Base-by-base conservation (phyloP, 192 early-diverging fungal species). In the Mortierella hygrophila region DNA sequence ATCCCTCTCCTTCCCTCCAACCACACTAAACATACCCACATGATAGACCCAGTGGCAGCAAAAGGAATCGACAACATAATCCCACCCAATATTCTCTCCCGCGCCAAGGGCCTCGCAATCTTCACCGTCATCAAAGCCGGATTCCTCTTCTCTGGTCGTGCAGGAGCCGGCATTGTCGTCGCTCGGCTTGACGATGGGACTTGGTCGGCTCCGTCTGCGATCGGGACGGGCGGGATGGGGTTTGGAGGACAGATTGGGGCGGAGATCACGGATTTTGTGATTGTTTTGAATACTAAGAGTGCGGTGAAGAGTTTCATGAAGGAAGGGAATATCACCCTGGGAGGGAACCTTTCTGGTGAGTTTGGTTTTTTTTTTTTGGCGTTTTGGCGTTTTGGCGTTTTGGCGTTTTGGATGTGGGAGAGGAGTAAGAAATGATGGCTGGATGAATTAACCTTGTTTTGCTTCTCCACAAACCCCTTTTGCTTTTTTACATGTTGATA, bases 41-140 rank as follows among this genome's bases (percentile, higher is more conserved):
- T 15, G 13, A 46, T 38, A 86, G 84, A 86, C 44, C 84, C 79
- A 23, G 74, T 86, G 18, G 84, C 84, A 6, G 84, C 84, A 71
- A 81, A 88, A 65, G 94, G 92, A 0, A 76, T 92, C 23, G 94
- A 96, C 85, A 93, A 92, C 76, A 90, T 94, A 55, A 96, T 95
- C 75, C 94, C 95, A 35, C 80, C 89, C 29, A 80, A 89, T 41
- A 91, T 96, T 47, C 82, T 96, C n/a, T 76, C 82, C 63, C 93
- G 95, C 57, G 96, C 96, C 38, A 94, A 96, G 82, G 98, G 98
- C 10, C 91, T 99, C n/a, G 98, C 98, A 71, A 95, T 99, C 26
- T 90, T 99, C 82, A 96, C 96, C 2, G 97, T 98, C 16, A 80
- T 98, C 75, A 99, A 99, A 85, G 97, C 95, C 40, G 98, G 98